Evolutionary conservation across 495 filamentous ascomycete species (phyloP), one percentile per base, ranked within the genome.

Genomic region (Podospora didyma): DNA sequence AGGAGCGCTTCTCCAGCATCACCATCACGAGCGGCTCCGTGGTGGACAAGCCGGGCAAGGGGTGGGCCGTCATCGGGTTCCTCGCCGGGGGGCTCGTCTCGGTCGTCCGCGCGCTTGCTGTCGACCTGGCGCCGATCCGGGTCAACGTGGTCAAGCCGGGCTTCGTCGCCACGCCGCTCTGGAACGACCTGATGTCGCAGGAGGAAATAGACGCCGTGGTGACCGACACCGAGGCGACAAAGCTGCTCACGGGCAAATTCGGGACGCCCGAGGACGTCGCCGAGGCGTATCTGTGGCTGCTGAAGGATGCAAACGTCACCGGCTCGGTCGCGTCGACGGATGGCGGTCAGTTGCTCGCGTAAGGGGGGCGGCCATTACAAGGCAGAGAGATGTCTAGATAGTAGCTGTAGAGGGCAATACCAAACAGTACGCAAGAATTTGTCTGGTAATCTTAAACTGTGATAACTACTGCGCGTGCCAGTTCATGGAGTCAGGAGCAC

Each of bases 221-320:
- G 17, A 65, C 69, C 48, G 44, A 34, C 37, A 53, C 70, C 3
- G 64, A 49, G 50, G 51, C 57, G n/a, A n/a, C 37, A 61, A 59
- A 53, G 64, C n/a, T 46, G 44, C 64, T 79, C 23, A 80, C 77
- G 3, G 76, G 77, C 7, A 62, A 68, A 56, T 59, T 81, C 28
- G 86, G 74, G 0, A 58, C 54, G 58, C 73, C 79, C 11, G 79
- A 80, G 62, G 84, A 87, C 67, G 74, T 82, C 3, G 86, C 81
- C 0, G 83, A 89, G 74, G 76, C 80, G 34, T 89, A 87, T 72
- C 39, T 87, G 42, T 87, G 81, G 65, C 66, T 80, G 7, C 81
- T 89, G 82, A 82, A 78, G 64, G 84, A 89, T 45, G 28, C 41
- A 28, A 67, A 67, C 39, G 61, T 47, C 12, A 69, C 63, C 0